Evolutionary conservation across 1,139 yeast species (phyloP).

Genomic region (Yamadazyma spencermartinsiae): DNA sequence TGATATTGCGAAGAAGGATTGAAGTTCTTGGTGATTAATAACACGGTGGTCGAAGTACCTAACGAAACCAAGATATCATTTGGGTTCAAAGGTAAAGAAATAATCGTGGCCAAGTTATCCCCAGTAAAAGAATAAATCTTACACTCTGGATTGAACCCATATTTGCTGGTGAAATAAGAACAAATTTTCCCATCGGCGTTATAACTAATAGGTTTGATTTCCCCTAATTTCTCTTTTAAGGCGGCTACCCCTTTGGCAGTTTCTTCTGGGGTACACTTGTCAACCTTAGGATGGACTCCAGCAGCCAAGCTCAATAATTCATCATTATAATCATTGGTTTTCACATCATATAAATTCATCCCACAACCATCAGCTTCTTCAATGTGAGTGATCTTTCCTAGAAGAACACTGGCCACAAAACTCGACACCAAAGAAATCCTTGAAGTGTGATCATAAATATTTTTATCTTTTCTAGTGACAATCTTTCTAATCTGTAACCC

Average conservation of each 20-base stretch:
- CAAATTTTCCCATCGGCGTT: conserved; percentile 47
- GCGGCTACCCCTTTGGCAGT: conserved; percentile 33
- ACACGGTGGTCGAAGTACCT: conserved; percentile 89
- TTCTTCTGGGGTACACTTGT: conserved; percentile 27
- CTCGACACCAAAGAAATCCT: conserved; percentile 77
- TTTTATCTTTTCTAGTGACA: conserved; percentile 50
- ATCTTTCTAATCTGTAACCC: conserved; percentile 86
- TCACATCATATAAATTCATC: conserved; percentile 78
- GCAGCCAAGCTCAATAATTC: conserved; percentile 54
- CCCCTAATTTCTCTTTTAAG: conserved; percentile 51
- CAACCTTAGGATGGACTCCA: conserved; percentile 43
- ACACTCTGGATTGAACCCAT: conserved; percentile 59
- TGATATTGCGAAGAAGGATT: conserved; percentile 83
- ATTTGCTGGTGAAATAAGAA: conserved; percentile 59
- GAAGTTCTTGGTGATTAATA: conserved; percentile 75
- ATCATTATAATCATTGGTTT: conserved; percentile 51
- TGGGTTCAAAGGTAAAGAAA: conserved; percentile 73
- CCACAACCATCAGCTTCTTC: conserved; percentile 93
- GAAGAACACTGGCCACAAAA: conserved; percentile 69
- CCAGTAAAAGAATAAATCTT: conserved; percentile 76
- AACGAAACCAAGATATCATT: conserved; percentile 79
- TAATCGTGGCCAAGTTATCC: conserved; percentile 85
- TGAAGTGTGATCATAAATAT: conserved; percentile 54
- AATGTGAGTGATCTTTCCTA: conserved; percentile 62
- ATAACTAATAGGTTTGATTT: conserved; percentile 48